Conservation (phyloP, 176 grass and related monocot species). For the Ananas comosus region DNA sequence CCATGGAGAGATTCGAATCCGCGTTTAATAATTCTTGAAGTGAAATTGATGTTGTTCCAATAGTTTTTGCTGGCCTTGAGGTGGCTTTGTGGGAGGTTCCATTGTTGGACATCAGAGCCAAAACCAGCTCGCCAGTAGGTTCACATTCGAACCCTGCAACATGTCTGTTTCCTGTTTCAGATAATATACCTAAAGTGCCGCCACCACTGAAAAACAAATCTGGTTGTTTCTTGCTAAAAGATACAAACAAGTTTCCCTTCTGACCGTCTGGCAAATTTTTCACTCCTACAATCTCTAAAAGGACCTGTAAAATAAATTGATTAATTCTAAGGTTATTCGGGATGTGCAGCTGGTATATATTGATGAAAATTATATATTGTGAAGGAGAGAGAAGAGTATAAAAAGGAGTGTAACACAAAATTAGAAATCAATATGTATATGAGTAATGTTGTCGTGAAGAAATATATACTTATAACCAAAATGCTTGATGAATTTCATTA, state of each 20-base stretch:
- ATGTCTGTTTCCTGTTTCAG: conserved; percentile 37
- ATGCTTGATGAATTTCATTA: neutral
- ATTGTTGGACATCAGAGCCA: conserved; percentile 43
- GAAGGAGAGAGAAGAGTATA: too few relatives aligned
- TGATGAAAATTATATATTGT: too few relatives aligned
- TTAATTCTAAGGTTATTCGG: neutral
- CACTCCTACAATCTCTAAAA: conserved; percentile 80
- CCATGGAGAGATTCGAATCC: conserved; percentile 56
- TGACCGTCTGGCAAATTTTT: conserved; percentile 49
- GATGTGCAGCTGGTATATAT: neutral
- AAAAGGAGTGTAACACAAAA: too few relatives aligned
- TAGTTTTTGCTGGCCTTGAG: conserved; percentile 33
- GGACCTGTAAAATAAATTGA: conserved; percentile 41
- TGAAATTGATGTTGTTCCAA: conserved; percentile 65
- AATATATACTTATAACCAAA: neutral
- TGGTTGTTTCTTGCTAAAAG: conserved; percentile 59
- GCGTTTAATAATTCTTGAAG: conserved; percentile 52
- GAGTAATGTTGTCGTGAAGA: too few relatives aligned
- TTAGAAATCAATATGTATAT: too few relatives aligned
- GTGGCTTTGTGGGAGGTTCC: conserved; percentile 16
- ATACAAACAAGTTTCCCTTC: conserved; percentile 52
- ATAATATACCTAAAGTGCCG: conserved; percentile 43
- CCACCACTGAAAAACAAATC: conserved; percentile 57
- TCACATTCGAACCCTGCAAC: conserved; percentile 65
- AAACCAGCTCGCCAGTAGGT: conserved; percentile 53